A percentile compares a stretch with the other conserved stretches of the same genome.
Conservation (phyloP, 2,329 filamentous ascomycete species). For the Aureobasidium sp. region DNA sequence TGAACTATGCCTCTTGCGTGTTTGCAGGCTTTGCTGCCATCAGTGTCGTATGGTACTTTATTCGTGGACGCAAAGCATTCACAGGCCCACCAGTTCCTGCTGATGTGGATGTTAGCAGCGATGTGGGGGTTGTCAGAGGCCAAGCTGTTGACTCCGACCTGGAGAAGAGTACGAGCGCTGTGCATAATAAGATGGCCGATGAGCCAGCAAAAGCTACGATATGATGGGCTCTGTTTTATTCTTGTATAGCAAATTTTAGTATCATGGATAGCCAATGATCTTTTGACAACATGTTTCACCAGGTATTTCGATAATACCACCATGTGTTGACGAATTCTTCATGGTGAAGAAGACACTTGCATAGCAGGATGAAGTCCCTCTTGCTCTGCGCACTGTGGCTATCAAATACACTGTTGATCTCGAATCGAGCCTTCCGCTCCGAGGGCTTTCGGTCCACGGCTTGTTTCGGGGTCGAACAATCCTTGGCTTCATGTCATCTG, state of each 20-base stretch:
- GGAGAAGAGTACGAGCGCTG: conserved; percentile 17
- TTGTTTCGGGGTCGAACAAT: not conserved
- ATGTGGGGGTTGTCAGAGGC: conserved; percentile 20
- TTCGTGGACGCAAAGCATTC: conserved; percentile 29
- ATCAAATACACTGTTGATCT: not conserved
- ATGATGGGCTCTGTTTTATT: not conserved
- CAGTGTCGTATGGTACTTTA: conserved; percentile 29
- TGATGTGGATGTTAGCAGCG: conserved; percentile 23
- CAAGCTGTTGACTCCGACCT: conserved; percentile 22
- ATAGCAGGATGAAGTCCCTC: not conserved
- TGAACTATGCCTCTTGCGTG: conserved; percentile 36
- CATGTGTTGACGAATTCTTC: not conserved
- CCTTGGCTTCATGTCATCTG: not conserved
- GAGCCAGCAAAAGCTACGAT: not conserved
- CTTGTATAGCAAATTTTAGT: not conserved
- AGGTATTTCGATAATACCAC: not conserved
- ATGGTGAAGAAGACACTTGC: not conserved
- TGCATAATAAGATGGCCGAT: not conserved
- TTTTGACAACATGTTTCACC: not conserved
- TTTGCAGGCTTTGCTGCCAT: conserved; percentile 29
- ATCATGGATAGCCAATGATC: not conserved
- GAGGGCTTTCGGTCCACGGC: not conserved
- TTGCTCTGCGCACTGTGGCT: not conserved
- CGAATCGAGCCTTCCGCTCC: not conserved
- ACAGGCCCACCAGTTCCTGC: conserved; percentile 29